A percentile compares a stretch with the other conserved stretches of the same genome.
Evolutionary conservation across 306 rosid species (phyloP).

Genomic region (Citrullus colocynthis): DNA sequence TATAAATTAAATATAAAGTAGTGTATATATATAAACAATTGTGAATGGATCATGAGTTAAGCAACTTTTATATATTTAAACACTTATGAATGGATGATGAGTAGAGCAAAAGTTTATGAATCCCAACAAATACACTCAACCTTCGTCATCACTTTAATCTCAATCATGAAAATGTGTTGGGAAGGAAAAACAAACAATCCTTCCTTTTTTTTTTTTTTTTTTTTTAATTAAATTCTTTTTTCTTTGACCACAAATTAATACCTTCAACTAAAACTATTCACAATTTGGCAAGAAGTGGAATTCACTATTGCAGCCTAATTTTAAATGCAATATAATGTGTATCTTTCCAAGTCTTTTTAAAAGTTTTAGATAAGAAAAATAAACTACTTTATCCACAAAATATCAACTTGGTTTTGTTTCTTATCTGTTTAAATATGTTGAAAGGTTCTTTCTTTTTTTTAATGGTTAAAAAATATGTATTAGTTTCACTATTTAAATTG

Average conservation of each 20-base stretch:
- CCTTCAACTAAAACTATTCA: background rate
- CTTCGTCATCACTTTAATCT: background rate
- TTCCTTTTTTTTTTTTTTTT: background rate
- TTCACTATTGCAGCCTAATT: background rate
- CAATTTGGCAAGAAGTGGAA: background rate
- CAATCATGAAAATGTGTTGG: background rate
- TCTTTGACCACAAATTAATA: background rate
- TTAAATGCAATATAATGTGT: background rate
- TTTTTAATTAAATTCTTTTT: background rate
- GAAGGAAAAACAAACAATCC: background rate
- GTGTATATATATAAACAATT: too few relatives aligned
- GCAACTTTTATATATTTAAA: background rate
- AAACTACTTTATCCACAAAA: background rate
- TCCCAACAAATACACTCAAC: background rate
- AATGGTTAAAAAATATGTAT: background rate
- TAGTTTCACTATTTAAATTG: background rate
- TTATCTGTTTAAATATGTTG: background rate
- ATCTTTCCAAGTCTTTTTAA: background rate
- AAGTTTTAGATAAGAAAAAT: background rate
- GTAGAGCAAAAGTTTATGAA: background rate
- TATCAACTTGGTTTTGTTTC: background rate
- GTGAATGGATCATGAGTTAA: background rate
- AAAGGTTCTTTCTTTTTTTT: background rate
- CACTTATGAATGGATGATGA: background rate
- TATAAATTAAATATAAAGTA: too few relatives aligned